These are phyloP conservation scores for Pinus albicaulis DNA, from an alignment of 75 land plant species.

Conservation along the genomic window DNA sequence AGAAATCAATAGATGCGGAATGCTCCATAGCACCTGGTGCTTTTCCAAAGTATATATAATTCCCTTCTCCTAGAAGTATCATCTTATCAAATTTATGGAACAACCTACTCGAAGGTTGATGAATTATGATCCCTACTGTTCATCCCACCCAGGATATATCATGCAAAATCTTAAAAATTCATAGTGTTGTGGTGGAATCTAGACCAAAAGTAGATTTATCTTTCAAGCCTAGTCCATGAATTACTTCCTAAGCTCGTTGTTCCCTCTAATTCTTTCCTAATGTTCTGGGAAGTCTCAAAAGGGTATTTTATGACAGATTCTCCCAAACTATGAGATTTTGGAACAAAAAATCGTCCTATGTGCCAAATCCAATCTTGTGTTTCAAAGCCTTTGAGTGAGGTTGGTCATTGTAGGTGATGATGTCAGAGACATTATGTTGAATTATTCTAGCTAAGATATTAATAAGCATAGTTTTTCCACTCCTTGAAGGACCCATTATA, in stretches of 20 bases:
- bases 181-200: conserved; percentile 94
- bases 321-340: conserved; percentile 80
- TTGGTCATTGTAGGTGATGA: conserved; percentile 65
- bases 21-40: conserved; percentile 72
- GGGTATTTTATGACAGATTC: conserved; percentile 74
- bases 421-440: conserved; percentile 19
- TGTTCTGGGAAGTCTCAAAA: conserved; percentile 58
- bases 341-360: conserved; percentile 83
- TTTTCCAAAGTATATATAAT: conserved; percentile 80
- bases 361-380: conserved; percentile 86
- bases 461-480: conserved; percentile 84
- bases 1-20: conserved; percentile 76
- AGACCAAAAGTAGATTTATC: conserved; percentile 98
- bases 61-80: conserved; percentile 86
- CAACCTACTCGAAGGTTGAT: conserved; percentile 96
- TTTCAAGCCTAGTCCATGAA: too few relatives aligned
- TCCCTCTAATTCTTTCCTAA: conserved; percentile 64
- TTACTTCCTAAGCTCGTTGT: conserved; percentile 56
- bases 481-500: conserved; percentile 91
- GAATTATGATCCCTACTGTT: conserved; percentile 88
- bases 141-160: conserved; percentile 94
- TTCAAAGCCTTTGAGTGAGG: conserved; percentile 68
- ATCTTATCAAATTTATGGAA: conserved; percentile 94
- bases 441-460: conserved; percentile 62
- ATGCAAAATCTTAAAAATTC: conserved; percentile 66